Base-by-base conservation (phyloP, 306 rosid genomes). In the Castanea mollissima region DNA sequence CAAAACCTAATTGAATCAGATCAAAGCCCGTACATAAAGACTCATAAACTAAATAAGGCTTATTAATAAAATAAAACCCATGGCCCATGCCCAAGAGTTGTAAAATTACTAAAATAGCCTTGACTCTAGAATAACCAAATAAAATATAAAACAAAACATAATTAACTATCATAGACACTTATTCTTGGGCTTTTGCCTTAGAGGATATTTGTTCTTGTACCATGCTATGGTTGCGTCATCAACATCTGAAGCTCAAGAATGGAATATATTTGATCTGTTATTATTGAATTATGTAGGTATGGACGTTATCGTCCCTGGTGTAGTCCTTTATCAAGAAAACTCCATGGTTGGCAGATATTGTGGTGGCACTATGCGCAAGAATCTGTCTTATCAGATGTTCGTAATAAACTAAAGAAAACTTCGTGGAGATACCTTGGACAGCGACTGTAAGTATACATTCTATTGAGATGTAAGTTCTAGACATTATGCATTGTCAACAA, bases 311-410 rank as follows among this genome's bases (percentile, higher is more conserved):
- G 97, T 59, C 99, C 99, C 7, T 94, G 93, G 95, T 77, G 86
- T 78, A 86, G 88, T 71, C 89, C 93, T 67, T 81, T 91, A 76
- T 82, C 90, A 35, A 83, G 80, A 82, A 91, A 89, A 77, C 51
- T 77, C 74, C 63, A 83, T 79, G 95, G 95, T 44, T 92, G 99
- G 99, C 89, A 90, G 83, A 78, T 83, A 77, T 46, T 75, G 59
- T 94, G 99, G 99, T 94, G 99, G 99, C 99, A 67, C 38, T 94
- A 94, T 91, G 99, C 95, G 3, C 97, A 90, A 62, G 90, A 91
- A 84, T 91, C 97, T 76, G 91, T 94, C 73, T 90, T 94, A 69
- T 91, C 90, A 4, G 97, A 94, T 87, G 93, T 92, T 73, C 90
- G 86, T 67, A 92, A 85, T 89, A 92, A 84, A 79, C 81, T 91